Conservation (phyloP, 2,329 filamentous ascomycete genomes). For the Colletotrichum camelliae region DNA sequence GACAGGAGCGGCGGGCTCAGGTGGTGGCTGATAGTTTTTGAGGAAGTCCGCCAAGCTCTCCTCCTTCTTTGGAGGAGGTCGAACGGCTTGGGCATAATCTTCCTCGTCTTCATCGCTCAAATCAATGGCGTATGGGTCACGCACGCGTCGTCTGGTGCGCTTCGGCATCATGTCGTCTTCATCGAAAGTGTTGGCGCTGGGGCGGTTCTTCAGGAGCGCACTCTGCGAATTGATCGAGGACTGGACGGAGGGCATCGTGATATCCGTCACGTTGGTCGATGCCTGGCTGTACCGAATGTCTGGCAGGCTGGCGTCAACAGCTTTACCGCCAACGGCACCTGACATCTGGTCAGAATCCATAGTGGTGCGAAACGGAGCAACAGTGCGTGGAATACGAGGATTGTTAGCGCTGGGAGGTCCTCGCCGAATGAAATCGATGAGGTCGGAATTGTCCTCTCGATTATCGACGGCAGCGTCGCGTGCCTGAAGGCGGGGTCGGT, state of each 20-base stretch:
- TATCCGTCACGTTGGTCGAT: constrained; percentile 62
- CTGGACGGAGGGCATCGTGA: constrained; percentile 59
- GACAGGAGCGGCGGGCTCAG: constrained; percentile 45
- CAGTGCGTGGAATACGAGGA: constrained; percentile 79
- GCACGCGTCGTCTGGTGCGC: constrained; percentile 78
- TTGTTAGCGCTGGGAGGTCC: constrained; percentile 71
- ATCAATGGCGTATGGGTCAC: constrained; percentile 94
- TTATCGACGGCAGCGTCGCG: constrained; percentile 71
- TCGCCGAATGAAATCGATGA: constrained; percentile 94
- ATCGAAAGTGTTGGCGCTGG: constrained; percentile 46
- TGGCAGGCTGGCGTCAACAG: constrained; percentile 62
- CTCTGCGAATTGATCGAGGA: constrained; percentile 80
- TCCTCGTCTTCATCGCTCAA: constrained; percentile 72
- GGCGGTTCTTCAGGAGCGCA: constrained; percentile 60
- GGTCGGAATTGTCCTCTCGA: constrained; percentile 76
- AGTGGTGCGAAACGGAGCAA: constrained; percentile 84
- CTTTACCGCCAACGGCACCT: constrained; percentile 57
- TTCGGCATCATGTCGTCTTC: constrained; percentile 66
- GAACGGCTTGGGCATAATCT: constrained; percentile 46
- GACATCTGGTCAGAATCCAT: constrained; percentile 84
- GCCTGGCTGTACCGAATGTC: constrained; percentile 62
- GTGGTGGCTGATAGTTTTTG: constrained; percentile 70
- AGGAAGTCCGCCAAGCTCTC: constrained; percentile 79
- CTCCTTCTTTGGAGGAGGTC: constrained; percentile 52
- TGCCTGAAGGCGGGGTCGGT: constrained; percentile 66